phyloP scores from a whole-genome alignment of 2,329 filamentous ascomycete species.

The Atkinsonella hypoxylon region DNA sequence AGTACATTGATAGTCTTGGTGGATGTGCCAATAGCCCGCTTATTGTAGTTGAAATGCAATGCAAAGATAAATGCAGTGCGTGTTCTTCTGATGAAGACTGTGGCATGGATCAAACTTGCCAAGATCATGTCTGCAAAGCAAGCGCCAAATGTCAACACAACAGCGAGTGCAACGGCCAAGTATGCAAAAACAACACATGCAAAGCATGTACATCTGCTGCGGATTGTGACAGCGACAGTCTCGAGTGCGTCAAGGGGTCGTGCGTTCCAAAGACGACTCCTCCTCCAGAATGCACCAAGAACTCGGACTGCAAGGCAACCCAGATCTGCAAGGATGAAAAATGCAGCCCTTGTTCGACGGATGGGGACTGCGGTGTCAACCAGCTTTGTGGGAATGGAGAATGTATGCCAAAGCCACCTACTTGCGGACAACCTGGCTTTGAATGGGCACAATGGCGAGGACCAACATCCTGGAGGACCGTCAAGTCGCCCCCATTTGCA shows the following conservation, averaged over 20 bases:
- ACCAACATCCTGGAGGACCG: slow-evolving; percentile 5
- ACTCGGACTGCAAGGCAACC: slow-evolving; percentile 6
- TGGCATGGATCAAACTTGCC: slow-evolving; percentile 3
- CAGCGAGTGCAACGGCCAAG: slow-evolving; percentile 6
- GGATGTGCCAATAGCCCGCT: slow-evolving; percentile 4
- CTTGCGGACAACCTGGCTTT: slow-evolving; percentile 8
- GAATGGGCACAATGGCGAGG: slow-evolving; percentile 9
- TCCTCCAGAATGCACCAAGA: slow-evolving; percentile 7
- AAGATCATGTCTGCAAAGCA: slow-evolving; percentile 3
- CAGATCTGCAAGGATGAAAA: slow-evolving; percentile 8
- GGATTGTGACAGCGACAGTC: slow-evolving; percentile 3
- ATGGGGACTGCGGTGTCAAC: slow-evolving; percentile 4
- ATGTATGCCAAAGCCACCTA: slow-evolving; percentile 7
- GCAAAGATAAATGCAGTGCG: slow-evolving; percentile 4
- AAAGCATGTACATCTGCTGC: slow-evolving; percentile 2
- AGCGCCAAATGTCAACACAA: slow-evolving; percentile 3
- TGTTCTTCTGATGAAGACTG: slow-evolving; percentile 5
- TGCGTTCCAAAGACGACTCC: slow-evolving; percentile 4
- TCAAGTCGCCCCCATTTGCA: slow-evolving; percentile 8
- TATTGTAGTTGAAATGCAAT: slow-evolving; percentile 3
- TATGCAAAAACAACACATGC: slow-evolving; percentile 5
- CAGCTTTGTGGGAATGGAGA: slow-evolving; percentile 5
- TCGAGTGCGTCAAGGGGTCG: slow-evolving; percentile 4
- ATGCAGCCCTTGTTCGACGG: slow-evolving; percentile 6
- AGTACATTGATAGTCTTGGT: slow-evolving; percentile 7